These are phyloP conservation scores for Suhomyces wounanorum DNA, from an alignment of 1,139 yeast genomes.

Conservation along the genomic window DNA sequence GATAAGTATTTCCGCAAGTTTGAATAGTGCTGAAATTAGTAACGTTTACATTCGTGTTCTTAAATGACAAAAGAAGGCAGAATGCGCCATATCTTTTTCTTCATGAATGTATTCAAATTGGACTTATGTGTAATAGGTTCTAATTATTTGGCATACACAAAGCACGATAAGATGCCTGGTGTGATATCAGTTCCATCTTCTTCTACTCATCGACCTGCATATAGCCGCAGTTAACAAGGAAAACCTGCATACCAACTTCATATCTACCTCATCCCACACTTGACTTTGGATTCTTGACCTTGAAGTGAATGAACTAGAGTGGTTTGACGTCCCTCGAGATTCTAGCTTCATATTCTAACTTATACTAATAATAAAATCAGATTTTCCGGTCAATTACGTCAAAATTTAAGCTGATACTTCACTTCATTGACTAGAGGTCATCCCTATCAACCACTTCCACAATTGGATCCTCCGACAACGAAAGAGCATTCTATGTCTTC, in stretches of 20 bases:
- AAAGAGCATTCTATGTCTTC: conserved; percentile 3
- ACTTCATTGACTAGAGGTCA: not conserved
- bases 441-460: not conserved
- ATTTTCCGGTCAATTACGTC: not conserved
- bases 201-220: not conserved
- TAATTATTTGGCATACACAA: not conserved
- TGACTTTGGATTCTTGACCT: not conserved
- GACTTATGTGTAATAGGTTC: not conserved
- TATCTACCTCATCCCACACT: not conserved
- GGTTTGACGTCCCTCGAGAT: not conserved
- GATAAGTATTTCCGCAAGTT: no score
- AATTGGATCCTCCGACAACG: not conserved
- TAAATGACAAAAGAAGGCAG: no score
- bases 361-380: no score
- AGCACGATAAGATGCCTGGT: not conserved
- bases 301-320: not conserved
- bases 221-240: not conserved
- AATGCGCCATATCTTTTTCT: no score
- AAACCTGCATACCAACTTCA: not conserved
- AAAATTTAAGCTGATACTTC: not conserved
- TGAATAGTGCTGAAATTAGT: no score
- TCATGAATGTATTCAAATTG: no score
- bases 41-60: no score
- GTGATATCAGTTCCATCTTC: not conserved
- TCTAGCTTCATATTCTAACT: no score